Base-by-base conservation (phyloP, 2,329 filamentous ascomycete species). In the Colletotrichum agaves region DNA sequence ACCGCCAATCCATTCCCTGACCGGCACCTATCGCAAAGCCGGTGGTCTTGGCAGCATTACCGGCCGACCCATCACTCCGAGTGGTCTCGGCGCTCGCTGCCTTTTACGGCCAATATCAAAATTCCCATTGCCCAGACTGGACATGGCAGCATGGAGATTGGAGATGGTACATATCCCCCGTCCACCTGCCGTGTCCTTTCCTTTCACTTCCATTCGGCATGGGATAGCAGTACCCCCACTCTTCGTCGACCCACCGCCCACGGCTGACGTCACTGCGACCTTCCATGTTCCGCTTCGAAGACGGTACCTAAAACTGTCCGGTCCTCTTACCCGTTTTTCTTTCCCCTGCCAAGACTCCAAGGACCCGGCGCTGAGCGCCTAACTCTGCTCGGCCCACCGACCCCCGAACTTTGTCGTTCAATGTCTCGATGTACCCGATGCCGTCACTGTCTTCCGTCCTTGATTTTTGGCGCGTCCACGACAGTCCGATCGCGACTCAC, bases 1-100 rank as follows among this genome's bases (percentile, higher is more conserved):
- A n/a, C 61, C 47, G 61, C 47, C 43, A 65, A 68, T 68, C 65
- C 53, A 64, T 68, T 60, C 65, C 65, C 31, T 23, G 61, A 68
- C 39, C 55, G 55, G 65, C 50, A 60, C 33, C 17, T 39, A 23
- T 65, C 61, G 61, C 61, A 60, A 47, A 60, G 43, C 27, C 47
- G 47, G 55, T 27, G 65, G 53, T 60, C 61, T 68, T 68, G 55
- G 61, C 55, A 63, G 50, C 37, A 23, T n/a, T 8, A 46, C 11
- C 39, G 23, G 37, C 37, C 17, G 37, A 23, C 11, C n/a, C 33
- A 35, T 8, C 33, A 35, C 33, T 10, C 8, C n/a, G n/a, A n/a
- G 8, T 2, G 8, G 33, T 35, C 33, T 35, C 33, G 33, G 3
- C 8, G 35, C 33, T 35, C 33, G 33, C 33, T 35, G 35, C 33